Evolutionary conservation across 805 yeast species (phyloP).

Genomic region (Metschnikowia henanensis): DNA sequence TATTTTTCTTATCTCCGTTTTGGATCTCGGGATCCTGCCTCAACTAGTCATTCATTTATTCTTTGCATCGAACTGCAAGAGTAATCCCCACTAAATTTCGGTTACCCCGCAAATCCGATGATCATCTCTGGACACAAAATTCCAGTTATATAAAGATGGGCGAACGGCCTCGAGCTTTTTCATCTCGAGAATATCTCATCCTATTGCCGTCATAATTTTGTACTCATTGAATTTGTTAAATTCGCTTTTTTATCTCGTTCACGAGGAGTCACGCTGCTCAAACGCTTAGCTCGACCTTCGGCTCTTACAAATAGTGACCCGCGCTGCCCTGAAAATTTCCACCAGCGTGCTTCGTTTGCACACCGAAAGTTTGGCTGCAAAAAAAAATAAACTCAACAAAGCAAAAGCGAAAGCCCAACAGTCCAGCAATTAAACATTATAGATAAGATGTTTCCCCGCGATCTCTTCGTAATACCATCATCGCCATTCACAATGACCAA

Average conservation of each 20-base stretch:
- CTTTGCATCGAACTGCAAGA: conserved; percentile 3
- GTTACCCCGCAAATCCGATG: conserved; percentile 10
- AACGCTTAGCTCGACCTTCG: neutral
- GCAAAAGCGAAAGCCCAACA: no score
- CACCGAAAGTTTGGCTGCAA: conserved; percentile 4
- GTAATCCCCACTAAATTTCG: conserved; percentile 3
- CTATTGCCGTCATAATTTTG: no score
- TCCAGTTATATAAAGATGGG: neutral
- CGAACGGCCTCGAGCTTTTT: neutral
- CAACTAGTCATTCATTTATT: conserved; percentile 7
- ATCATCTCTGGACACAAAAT: neutral
- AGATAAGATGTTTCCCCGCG: conserved; percentile 2
- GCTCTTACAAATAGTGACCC: neutral
- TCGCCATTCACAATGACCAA: conserved; percentile 1
- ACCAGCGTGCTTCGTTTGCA: neutral
- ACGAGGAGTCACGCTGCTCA: neutral
- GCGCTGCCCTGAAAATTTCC: neutral
- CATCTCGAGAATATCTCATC: no score
- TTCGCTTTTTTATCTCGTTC: neutral
- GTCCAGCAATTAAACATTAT: no score
- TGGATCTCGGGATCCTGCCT: neutral
- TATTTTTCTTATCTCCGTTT: neutral
- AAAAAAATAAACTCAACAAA: neutral
- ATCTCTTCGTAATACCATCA: conserved; percentile 1
- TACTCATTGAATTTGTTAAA: neutral